Evolutionary conservation across 2,329 filamentous ascomycete species (phyloP).

Genomic region (Aspergillus persii): DNA sequence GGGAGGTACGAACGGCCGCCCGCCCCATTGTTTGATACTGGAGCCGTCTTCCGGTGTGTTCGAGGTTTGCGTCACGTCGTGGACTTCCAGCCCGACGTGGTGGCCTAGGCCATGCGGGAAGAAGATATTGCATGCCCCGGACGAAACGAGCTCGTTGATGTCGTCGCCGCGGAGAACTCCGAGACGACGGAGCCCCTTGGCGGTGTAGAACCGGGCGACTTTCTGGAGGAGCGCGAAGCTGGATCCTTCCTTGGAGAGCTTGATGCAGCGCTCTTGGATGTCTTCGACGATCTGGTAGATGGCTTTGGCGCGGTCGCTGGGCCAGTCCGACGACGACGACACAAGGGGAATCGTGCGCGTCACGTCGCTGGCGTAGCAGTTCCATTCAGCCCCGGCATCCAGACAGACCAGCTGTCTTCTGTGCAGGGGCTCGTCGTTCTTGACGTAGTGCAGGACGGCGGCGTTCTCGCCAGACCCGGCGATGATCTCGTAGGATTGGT

Average conservation of each 20-base stretch:
- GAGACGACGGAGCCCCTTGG: conserved; percentile 71
- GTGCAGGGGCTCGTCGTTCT: conserved; percentile 68
- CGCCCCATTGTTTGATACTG: background rate
- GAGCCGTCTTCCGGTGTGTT: conserved; percentile 29
- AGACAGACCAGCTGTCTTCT: conserved; percentile 77
- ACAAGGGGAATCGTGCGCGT: conserved; percentile 81
- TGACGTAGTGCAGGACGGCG: conserved; percentile 83
- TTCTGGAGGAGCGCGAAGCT: conserved; percentile 79
- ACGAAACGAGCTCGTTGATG: conserved; percentile 48
- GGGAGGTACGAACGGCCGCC: background rate
- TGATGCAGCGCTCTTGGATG: conserved; percentile 81
- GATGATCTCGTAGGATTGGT: conserved; percentile 87
- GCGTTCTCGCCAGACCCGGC: conserved; percentile 76
- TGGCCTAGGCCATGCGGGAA: conserved; percentile 56
- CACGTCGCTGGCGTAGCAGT: conserved; percentile 70
- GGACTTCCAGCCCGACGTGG: conserved; percentile 52
- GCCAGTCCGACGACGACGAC: conserved; percentile 44
- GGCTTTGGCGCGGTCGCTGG: conserved; percentile 63
- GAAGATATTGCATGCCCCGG: conserved; percentile 39
- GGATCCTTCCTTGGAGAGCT: conserved; percentile 68
- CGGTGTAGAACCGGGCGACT: conserved; percentile 76
- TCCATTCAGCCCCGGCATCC: conserved; percentile 77
- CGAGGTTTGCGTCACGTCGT: conserved; percentile 40
- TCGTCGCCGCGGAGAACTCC: conserved; percentile 68
- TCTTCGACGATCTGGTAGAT: conserved; percentile 81